Evolutionary conservation across 345 rosid genomes (phyloP).

Genomic region (Bruguiera parviflora): DNA sequence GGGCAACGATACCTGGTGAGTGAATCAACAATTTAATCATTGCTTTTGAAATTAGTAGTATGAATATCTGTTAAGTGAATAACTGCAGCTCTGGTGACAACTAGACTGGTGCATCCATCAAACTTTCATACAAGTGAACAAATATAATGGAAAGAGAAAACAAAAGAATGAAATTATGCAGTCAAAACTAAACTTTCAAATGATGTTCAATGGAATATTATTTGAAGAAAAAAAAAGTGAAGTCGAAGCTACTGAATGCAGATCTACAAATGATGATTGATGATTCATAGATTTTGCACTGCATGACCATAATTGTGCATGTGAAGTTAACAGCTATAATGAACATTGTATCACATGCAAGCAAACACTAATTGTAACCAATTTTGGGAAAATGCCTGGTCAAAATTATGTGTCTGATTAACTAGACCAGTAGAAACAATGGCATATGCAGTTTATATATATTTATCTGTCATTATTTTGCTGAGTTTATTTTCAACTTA

Average conservation of each 20-base stretch:
- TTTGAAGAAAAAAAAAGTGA: neutral
- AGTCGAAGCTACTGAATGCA: conserved; percentile 1
- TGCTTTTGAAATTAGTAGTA: no score
- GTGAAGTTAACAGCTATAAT: neutral
- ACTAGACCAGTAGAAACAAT: no score
- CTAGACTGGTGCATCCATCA: neutral
- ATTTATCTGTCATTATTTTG: no score
- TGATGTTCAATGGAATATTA: neutral
- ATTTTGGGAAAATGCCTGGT: neutral
- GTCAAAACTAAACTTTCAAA: neutral
- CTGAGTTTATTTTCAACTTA: no score
- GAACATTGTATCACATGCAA: neutral
- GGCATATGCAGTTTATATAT: no score
- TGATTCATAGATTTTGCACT: neutral
- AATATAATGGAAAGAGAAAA: neutral
- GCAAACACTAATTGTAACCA: neutral
- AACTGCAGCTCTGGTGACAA: neutral
- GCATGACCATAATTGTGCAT: neutral
- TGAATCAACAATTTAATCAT: conserved; percentile 7
- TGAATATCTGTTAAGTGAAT: neutral
- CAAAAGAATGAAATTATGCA: neutral
- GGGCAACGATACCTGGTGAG: conserved; percentile 74
- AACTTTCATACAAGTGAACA: neutral
- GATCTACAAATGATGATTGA: neutral
- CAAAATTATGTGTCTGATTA: neutral